A percentile compares a stretch with the other conserved stretches of the same genome.
Conservation (phyloP, 331 rosid genomes). For the Pyracantha coccinea region DNA sequence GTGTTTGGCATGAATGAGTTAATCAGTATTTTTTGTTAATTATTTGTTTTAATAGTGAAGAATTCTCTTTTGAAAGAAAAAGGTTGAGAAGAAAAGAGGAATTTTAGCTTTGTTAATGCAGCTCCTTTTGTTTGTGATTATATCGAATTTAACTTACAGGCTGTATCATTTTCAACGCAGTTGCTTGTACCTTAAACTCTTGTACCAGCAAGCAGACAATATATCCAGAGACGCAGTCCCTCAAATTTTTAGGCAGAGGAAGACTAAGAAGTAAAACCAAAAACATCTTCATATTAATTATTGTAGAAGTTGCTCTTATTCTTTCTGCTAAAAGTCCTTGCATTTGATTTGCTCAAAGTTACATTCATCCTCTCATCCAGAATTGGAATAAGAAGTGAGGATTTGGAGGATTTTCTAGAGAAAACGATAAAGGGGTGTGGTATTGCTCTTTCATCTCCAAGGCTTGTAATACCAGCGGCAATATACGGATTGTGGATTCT, state of each 20-base stretch:
- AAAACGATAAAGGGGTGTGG: constrained; percentile 58
- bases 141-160: constrained; percentile 8
- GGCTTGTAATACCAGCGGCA: constrained; percentile 87
- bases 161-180: constrained; percentile 37
- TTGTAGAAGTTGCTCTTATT: neutral
- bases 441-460: constrained; percentile 82
- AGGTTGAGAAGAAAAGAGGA: neutral
- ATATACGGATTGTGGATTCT: constrained; percentile 72
- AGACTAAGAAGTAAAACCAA: constrained; percentile 51
- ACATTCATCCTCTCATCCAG: constrained; percentile 29
- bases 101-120: neutral
- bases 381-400: constrained; percentile 90
- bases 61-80: neutral
- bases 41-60: neutral
- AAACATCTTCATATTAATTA: constrained; percentile 15
- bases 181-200: constrained; percentile 88
- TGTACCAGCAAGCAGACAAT: constrained; percentile 67
- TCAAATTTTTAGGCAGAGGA: constrained; percentile 64
- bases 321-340: constrained; percentile 4
- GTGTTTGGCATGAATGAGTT: neutral
- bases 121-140: neutral
- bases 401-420: constrained; percentile 62
- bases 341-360: constrained; percentile 5
- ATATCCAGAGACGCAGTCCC: constrained; percentile 66
- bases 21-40: neutral